phyloP scores from a whole-genome alignment of 371 early-diverging fungal species.

The Actinomucor elegans region DNA sequence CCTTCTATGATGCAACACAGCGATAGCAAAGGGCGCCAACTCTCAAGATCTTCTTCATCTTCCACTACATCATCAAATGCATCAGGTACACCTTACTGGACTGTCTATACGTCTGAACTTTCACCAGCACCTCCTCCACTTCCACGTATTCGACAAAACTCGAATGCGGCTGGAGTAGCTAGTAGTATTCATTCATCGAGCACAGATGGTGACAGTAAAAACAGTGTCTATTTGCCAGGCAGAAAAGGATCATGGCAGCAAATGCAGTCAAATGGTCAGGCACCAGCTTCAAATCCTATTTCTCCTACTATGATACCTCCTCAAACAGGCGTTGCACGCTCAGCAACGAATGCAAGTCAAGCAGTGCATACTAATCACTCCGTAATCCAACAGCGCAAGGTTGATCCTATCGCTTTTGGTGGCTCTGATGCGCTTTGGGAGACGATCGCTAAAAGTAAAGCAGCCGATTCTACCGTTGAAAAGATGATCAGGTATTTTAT shows the following conservation, averaged over 20 bases:
- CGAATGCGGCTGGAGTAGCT: conserved; percentile 16
- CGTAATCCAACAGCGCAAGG: conserved; percentile 39
- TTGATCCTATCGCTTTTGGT: conserved; percentile 45
- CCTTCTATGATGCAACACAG: background rate
- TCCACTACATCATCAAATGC: conserved; percentile 12
- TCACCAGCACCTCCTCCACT: conserved; percentile 15
- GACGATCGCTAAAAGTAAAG: conserved; percentile 34
- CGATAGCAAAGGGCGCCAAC: conserved; percentile 4
- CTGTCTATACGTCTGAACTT: conserved; percentile 4
- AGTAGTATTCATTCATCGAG: conserved; percentile 20
- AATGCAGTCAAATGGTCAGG: background rate
- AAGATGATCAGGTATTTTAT: conserved; percentile 42
- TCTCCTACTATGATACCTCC: background rate
- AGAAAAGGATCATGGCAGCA: conserved; percentile 28
- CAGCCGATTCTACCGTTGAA: conserved; percentile 36
- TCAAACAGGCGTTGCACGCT: background rate
- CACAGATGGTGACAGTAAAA: conserved; percentile 15
- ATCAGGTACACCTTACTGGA: conserved; percentile 12
- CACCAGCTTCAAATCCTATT: conserved; percentile 12
- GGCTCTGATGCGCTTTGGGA: conserved; percentile 52
- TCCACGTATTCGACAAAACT: conserved; percentile 23
- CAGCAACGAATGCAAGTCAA: conserved; percentile 15
- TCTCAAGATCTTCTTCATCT: conserved; percentile 22
- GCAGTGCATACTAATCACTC: conserved; percentile 15
- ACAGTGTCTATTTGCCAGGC: background rate